Evolutionary conservation across 2,329 filamentous ascomycete genomes (phyloP).

Genomic region (Cercospora sojina): DNA sequence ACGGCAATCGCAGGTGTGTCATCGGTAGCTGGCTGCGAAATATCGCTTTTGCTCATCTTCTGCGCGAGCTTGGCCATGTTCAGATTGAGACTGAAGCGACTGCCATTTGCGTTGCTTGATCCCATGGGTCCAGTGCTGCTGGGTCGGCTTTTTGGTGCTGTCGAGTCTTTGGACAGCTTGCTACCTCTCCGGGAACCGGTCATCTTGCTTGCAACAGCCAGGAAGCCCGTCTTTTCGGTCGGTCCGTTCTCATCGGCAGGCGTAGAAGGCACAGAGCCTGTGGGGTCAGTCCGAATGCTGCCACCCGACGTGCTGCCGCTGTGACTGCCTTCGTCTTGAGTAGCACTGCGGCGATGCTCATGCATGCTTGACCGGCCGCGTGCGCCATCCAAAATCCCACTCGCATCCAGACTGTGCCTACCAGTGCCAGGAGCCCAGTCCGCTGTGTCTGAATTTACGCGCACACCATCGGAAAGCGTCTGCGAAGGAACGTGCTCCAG

Average conservation of each 20-base stretch:
- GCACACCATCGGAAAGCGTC: constrained; percentile 10
- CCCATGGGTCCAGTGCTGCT: constrained; percentile 36
- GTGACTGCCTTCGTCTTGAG: constrained; percentile 42
- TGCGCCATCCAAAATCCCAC: constrained; percentile 24
- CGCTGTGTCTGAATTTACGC: constrained; percentile 21
- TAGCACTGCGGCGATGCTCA: constrained; percentile 41
- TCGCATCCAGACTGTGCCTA: constrained; percentile 35
- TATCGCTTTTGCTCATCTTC: constrained; percentile 36
- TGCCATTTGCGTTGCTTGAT: constrained; percentile 24
- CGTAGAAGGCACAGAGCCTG: constrained; percentile 40
- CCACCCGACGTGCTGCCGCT: constrained; percentile 32
- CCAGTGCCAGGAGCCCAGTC: constrained; percentile 26
- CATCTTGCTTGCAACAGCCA: constrained; percentile 34
- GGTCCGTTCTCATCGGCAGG: constrained; percentile 44
- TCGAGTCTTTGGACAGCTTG: constrained; percentile 25
- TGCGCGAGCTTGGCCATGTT: constrained; percentile 43
- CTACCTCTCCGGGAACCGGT: constrained; percentile 33
- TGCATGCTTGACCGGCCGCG: constrained; percentile 41
- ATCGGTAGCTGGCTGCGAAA: background rate
- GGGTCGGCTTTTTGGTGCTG: constrained; percentile 42
- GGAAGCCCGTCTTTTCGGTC: constrained; percentile 28
- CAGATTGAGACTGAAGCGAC: constrained; percentile 43
- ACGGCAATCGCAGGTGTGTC: constrained; percentile 9
- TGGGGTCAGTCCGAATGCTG: constrained; percentile 29
- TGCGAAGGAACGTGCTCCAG: constrained; percentile 21